Evolutionary conservation across 2,329 filamentous ascomycete genomes (phyloP).

Genomic region (Drechslerella dactyloides): DNA sequence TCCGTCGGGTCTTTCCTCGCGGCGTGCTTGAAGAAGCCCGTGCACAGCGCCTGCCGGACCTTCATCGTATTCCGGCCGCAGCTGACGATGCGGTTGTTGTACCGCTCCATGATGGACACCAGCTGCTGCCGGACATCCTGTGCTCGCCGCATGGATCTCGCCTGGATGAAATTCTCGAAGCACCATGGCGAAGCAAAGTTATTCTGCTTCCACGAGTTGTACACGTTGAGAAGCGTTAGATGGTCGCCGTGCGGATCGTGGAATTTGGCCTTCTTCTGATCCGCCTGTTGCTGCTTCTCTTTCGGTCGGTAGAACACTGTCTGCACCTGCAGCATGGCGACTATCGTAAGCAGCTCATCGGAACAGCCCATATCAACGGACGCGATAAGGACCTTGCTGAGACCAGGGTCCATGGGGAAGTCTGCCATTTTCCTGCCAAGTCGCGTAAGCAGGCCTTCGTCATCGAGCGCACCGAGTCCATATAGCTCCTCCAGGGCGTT

Average conservation of each 20-base stretch:
- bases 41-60: constrained; percentile 86
- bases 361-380: constrained; percentile 87
- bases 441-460: constrained; percentile 90
- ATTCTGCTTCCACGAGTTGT: constrained; percentile 92
- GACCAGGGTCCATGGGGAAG: constrained; percentile 93
- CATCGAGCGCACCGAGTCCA: constrained; percentile 85
- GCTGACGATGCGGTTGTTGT: constrained; percentile 79
- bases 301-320: constrained; percentile 94
- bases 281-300: constrained; percentile 93
- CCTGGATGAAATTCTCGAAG: constrained; percentile 97
- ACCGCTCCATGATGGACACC: constrained; percentile 89
- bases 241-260: constrained; percentile 95
- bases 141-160: constrained; percentile 82
- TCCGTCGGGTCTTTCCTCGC: constrained; percentile 95
- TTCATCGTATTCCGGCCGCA: constrained; percentile 87
- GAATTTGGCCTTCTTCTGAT: constrained; percentile 97
- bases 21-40: constrained; percentile 93
- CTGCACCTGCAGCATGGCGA: constrained; percentile 88
- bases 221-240: constrained; percentile 92
- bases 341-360: constrained; percentile 91
- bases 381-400: constrained; percentile 88
- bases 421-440: constrained; percentile 97
- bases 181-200: constrained; percentile 89
- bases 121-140: constrained; percentile 93
- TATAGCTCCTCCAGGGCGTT: constrained; percentile 95